These are phyloP conservation scores for Peltaster fructicola DNA, from an alignment of 2,329 filamentous ascomycete genomes.

Conservation along the genomic window DNA sequence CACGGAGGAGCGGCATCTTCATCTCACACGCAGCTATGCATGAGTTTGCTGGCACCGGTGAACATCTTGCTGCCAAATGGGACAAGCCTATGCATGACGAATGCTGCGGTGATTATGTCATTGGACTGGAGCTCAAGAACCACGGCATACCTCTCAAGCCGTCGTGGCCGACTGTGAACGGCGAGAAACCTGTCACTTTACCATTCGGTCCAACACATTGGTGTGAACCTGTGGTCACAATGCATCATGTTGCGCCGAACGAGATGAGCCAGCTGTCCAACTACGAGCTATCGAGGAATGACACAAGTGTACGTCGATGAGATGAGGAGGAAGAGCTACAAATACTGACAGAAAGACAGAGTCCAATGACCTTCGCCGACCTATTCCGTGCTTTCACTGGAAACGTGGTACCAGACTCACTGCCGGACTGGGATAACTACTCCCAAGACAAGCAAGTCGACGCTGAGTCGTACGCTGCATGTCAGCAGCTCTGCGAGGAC, in stretches of 20 bases:
- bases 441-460: conserved; percentile 14
- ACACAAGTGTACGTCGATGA: too few relatives aligned
- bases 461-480: too few relatives aligned
- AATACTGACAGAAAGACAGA: too few relatives aligned
- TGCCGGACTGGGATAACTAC: conserved; percentile 19
- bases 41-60: too few relatives aligned
- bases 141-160: conserved; percentile 27
- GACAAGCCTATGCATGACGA: too few relatives aligned
- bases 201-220: conserved; percentile 26
- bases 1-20: conserved; percentile 29
- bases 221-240: conserved; percentile 26
- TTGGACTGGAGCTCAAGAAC: conserved; percentile 32
- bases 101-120: conserved; percentile 37
- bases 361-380: too few relatives aligned
- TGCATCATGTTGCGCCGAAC: conserved; percentile 18
- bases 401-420: conserved; percentile 14
- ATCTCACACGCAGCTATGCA: conserved; percentile 25
- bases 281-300: too few relatives aligned
- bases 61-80: conserved; percentile 2
- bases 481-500: too few relatives aligned
- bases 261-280: conserved; percentile 6
- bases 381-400: conserved; percentile 1
- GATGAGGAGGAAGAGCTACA: too few relatives aligned
- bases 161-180: conserved; percentile 28
- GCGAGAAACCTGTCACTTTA: conserved; percentile 24